Evolutionary conservation across 1,284 basidiomycete genomes (phyloP), one percentile per base, ranked within the genome.

Genomic region (Ustilago tritici): DNA sequence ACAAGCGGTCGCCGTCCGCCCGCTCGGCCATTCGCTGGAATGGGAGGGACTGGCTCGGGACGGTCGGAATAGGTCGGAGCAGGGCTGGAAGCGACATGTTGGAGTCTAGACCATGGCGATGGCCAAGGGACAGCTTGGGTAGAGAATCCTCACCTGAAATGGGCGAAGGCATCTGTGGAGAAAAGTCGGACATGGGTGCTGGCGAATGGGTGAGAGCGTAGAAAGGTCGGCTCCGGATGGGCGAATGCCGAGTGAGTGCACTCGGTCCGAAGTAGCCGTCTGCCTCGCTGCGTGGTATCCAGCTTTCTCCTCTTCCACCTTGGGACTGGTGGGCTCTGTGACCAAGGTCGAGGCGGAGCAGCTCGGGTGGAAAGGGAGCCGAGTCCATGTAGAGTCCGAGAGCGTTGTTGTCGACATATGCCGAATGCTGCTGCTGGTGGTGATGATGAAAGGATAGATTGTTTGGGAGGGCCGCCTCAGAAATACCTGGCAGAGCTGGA

Each of bases 301-400:
- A 50, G 49, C 23, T 50, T 31, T 31, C 49, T 17, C 23, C 23
- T 50, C 15, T 28, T 32, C 49, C 23, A 5, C 3, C 23, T 9
- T 50, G 49, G 9, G 2, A 11, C 28, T 50, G 28, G 3, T 47
- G 59, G 34, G 56, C 35, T 2, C 36, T 32, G 4, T 4, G 35
- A 8, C 38, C 35, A 5, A 57, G 40, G 15, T 72, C 53, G 34
- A 72, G 50, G 8, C 41, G 60, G 47, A 67, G 15, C 7, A 61
- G 49, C 61, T 63, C 61, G 6, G 64, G 32, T 0, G 61, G 65
- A 17, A 67, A 67, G 19, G 61, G 46, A 4, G 46, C 28, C 8
- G 65, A 61, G 61, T 72, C 70, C 54, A 67, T 34, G 35, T 46
- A 57, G 56, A 72, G 60, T 17, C 65, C 65, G n/a, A 72, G 70